Conservation (phyloP, 768 basidiomycete species). For the Calocera cornea region DNA sequence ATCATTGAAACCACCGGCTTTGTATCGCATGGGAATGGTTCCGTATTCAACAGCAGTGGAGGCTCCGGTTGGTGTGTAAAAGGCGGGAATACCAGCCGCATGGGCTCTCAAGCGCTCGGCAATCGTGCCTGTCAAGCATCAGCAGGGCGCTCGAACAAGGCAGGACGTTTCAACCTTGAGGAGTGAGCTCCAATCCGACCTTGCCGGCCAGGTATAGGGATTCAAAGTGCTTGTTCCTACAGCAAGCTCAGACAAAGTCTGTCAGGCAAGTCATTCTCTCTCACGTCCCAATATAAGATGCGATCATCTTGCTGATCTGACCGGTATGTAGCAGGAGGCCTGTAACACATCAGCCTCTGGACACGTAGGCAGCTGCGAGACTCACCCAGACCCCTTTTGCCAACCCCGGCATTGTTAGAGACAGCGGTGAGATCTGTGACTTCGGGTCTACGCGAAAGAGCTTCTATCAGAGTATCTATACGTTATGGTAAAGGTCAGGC, state of each 20-base stretch:
- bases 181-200: slow-evolving; percentile 76
- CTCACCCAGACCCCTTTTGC: slow-evolving; percentile 56
- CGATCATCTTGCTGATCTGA: slow-evolving; percentile 71
- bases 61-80: slow-evolving; percentile 84
- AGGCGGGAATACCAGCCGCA: slow-evolving; percentile 85
- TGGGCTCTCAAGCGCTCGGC: slow-evolving; percentile 78
- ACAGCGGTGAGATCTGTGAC: slow-evolving; percentile 67
- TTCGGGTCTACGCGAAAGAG: slow-evolving; percentile 59
- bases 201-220: slow-evolving; percentile 63
- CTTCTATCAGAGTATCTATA: slow-evolving; percentile 70
- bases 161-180: slow-evolving; percentile 38
- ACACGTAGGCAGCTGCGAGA: slow-evolving; percentile 10
- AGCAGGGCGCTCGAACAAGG: not conserved
- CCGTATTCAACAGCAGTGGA: slow-evolving; percentile 72
- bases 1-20: slow-evolving; percentile 53
- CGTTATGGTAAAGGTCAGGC: not conserved
- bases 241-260: not conserved
- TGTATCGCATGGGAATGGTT: slow-evolving; percentile 63
- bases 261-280: slow-evolving; percentile 6
- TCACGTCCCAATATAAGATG: slow-evolving; percentile 68
- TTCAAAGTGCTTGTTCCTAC: slow-evolving; percentile 78
- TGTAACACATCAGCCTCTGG: slow-evolving; percentile 20
- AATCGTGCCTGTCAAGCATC: slow-evolving; percentile 40
- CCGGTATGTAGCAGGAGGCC: slow-evolving; percentile 61
- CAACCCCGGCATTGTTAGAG: slow-evolving; percentile 75